A percentile compares a stretch with the other conserved stretches of the same genome.
These are phyloP conservation scores for Ceratobasidium sp. DNA, from an alignment of 1,284 basidiomycete genomes.

Conservation along the genomic window DNA sequence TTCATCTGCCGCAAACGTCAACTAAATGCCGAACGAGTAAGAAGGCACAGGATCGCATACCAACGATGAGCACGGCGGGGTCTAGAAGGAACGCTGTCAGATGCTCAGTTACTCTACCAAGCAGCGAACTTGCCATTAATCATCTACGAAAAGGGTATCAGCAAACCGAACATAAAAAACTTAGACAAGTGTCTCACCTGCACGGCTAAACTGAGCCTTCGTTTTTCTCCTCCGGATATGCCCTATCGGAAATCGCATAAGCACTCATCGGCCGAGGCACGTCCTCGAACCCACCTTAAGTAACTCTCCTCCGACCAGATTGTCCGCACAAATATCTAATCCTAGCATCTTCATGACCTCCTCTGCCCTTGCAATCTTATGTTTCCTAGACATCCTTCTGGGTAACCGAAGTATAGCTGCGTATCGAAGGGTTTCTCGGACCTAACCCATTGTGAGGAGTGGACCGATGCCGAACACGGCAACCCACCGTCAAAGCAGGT, in stretches of 20 bases:
- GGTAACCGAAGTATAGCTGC: slow-evolving; percentile 59
- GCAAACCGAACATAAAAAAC: slow-evolving; percentile 51
- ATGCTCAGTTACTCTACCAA: background rate
- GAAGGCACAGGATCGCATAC: slow-evolving; percentile 48
- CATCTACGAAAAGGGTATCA: slow-evolving; percentile 27
- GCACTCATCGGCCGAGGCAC: too few species aligned
- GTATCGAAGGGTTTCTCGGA: slow-evolving; percentile 58
- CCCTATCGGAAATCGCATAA: slow-evolving; percentile 48
- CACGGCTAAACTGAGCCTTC: slow-evolving; percentile 60
- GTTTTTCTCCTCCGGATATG: slow-evolving; percentile 62
- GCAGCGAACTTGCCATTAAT: slow-evolving; percentile 41
- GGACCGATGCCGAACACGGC: slow-evolving; percentile 45
- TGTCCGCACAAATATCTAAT: slow-evolving; percentile 60
- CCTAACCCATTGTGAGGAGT: slow-evolving; percentile 26
- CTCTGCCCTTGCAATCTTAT: slow-evolving; percentile 58
- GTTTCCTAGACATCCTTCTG: slow-evolving; percentile 53
- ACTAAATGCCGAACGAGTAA: background rate
- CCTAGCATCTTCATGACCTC: slow-evolving; percentile 59
- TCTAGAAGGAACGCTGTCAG: slow-evolving; percentile 46
- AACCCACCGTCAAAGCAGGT: slow-evolving; percentile 56
- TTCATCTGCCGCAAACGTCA: slow-evolving; percentile 27
- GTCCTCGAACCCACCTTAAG: slow-evolving; percentile 50
- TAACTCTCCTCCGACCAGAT: slow-evolving; percentile 60
- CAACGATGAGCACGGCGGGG: slow-evolving; percentile 57
- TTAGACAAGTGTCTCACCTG: slow-evolving; percentile 51